A percentile compares a stretch with the other conserved stretches of the same genome.
Conservation (phyloP, 208 protist genomes). For the Leishmania tarentolae region DNA sequence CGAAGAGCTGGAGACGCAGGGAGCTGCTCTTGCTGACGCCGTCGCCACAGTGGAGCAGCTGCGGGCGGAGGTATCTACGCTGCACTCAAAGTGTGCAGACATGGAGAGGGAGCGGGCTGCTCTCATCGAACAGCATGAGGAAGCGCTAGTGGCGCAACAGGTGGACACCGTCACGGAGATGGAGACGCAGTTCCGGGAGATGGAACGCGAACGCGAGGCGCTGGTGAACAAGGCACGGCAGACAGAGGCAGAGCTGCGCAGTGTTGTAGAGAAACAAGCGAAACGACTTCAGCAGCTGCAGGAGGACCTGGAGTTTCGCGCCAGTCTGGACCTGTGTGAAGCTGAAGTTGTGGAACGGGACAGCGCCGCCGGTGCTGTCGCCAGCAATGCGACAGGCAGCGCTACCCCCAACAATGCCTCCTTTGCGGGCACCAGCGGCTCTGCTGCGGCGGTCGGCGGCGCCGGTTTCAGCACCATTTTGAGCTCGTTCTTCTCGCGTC, state of each 20-base stretch:
- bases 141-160: slow-evolving; percentile 13
- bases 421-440: slow-evolving; percentile 4
- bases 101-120: background rate
- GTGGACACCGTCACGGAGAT: slow-evolving; percentile 32
- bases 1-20: background rate
- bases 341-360: slow-evolving; percentile 1
- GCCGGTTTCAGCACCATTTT: slow-evolving; percentile 20
- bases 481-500: slow-evolving; percentile 21
- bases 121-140: slow-evolving; percentile 1
- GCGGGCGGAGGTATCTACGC: background rate
- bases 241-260: slow-evolving; percentile 34
- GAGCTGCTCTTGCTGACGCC: background rate
- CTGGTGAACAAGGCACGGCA: slow-evolving; percentile 10
- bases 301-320: slow-evolving; percentile 57
- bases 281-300: slow-evolving; percentile 39
- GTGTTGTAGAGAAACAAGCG: slow-evolving; percentile 15
- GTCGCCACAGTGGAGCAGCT: background rate
- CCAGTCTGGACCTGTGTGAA: slow-evolving; percentile 51
- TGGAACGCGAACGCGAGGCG: slow-evolving; percentile 28
- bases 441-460: background rate
- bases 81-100: background rate
- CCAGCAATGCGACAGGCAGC: background rate
- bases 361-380: background rate
- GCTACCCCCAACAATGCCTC: background rate
- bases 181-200: slow-evolving; percentile 22